Percentiles rank a stretch among this genome's conserved stretches.
phyloP scores from a whole-genome alignment of 2,329 filamentous ascomycete species.

The Ophiostoma australiae region DNA sequence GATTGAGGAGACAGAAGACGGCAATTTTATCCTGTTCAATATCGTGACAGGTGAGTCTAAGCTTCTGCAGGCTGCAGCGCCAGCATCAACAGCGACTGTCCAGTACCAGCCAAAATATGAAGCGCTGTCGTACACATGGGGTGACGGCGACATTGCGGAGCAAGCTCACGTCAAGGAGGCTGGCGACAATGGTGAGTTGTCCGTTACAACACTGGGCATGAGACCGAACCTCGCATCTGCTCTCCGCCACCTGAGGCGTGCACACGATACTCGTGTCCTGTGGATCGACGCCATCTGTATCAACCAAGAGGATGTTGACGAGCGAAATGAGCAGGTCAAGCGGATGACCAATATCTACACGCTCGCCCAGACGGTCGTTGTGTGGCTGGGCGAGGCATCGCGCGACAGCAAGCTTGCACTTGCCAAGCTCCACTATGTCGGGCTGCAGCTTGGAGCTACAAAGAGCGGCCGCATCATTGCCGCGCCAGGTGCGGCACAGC shows the following conservation, averaged over 20 bases:
- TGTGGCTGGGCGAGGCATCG: constrained; percentile 14
- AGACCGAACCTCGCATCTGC: constrained; percentile 4
- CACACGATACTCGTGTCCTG: constrained; percentile 7
- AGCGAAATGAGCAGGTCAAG: constrained; percentile 11
- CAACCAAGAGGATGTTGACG: constrained; percentile 17
- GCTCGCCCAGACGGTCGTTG: neutral
- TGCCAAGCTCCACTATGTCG: neutral
- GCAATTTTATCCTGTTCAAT: constrained; percentile 18
- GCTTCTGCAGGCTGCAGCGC: neutral
- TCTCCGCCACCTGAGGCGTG: constrained; percentile 7
- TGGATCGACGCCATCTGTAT: constrained; percentile 21
- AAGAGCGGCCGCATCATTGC: constrained; percentile 17
- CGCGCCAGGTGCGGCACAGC: constrained; percentile 11
- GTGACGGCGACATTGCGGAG: neutral
- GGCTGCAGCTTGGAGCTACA: neutral
- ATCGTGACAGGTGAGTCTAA: constrained; percentile 15
- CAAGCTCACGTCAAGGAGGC: neutral
- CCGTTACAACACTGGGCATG: neutral
- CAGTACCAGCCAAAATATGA: neutral
- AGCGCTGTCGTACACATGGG: constrained; percentile 6
- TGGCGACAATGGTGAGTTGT: neutral
- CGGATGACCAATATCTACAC: constrained; percentile 3
- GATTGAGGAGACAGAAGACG: constrained; percentile 18
- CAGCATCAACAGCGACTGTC: neutral
- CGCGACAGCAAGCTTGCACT: constrained; percentile 14